phyloP scores from a whole-genome alignment of 2,329 filamentous ascomycete genomes.

The Pseudogymnoascus sp. region DNA sequence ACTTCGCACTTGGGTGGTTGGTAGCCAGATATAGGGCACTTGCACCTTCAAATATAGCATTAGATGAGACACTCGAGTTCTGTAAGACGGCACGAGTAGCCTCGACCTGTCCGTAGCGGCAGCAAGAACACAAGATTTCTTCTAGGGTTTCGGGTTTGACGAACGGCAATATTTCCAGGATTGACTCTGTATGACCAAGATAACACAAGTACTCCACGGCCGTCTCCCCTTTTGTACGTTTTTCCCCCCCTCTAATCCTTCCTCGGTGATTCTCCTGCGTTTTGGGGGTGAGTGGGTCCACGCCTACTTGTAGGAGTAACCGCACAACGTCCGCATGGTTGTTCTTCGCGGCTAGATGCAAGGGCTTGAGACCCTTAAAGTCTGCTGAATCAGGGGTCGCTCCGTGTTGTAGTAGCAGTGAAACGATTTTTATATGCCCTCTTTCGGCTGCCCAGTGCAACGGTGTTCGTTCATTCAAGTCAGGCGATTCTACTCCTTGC shows the following conservation, averaged over 20 bases:
- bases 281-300: slow-evolving; percentile 27
- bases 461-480: slow-evolving; percentile 12
- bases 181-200: slow-evolving; percentile 19
- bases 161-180: slow-evolving; percentile 13
- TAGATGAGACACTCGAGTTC: slow-evolving; percentile 10
- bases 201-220: slow-evolving; percentile 28
- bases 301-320: slow-evolving; percentile 30
- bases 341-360: slow-evolving; percentile 29
- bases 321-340: slow-evolving; percentile 26
- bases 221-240: slow-evolving; percentile 18
- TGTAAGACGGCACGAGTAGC: slow-evolving; percentile 13
- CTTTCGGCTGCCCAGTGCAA: slow-evolving; percentile 20
- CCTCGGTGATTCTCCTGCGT: slow-evolving; percentile 15
- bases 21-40: slow-evolving; percentile 15
- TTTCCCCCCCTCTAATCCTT: slow-evolving; percentile 10
- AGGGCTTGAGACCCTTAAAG: slow-evolving; percentile 25
- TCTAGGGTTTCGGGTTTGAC: slow-evolving; percentile 12
- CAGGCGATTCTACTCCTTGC: not conserved
- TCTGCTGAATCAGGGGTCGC: slow-evolving; percentile 15
- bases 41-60: slow-evolving; percentile 12
- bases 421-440: slow-evolving; percentile 12
- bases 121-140: slow-evolving; percentile 15
- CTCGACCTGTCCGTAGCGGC: slow-evolving; percentile 14
- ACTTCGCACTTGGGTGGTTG: slow-evolving; percentile 7
- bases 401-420: slow-evolving; percentile 13